Conservation (phyloP, 768 basidiomycete species). For the Pulveroboletus sp. region DNA sequence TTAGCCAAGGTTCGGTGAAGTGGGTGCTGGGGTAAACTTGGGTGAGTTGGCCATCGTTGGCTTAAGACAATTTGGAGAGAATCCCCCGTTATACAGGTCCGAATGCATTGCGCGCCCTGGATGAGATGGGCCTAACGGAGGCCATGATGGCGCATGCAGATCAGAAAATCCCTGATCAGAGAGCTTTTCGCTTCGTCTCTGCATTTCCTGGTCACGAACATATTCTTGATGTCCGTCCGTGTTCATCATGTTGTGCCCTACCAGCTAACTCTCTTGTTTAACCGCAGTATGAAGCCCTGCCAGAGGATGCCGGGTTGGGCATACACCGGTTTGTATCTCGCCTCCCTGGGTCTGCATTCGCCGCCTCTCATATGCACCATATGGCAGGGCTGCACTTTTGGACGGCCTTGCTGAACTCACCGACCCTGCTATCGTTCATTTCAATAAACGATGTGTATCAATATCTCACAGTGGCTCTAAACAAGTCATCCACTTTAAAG, state of each 20-base stretch:
- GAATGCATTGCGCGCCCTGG: slow-evolving; percentile 44
- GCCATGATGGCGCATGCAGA: slow-evolving; percentile 37
- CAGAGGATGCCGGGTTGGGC: slow-evolving; percentile 38
- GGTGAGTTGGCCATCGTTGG: slow-evolving; percentile 27
- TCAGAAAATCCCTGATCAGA: slow-evolving; percentile 26
- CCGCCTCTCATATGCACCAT: not conserved
- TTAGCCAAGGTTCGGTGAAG: slow-evolving; percentile 45
- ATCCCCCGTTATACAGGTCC: slow-evolving; percentile 33
- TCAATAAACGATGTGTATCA: slow-evolving; percentile 46
- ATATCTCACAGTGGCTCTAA: slow-evolving; percentile 27
- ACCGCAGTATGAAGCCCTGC: slow-evolving; percentile 30
- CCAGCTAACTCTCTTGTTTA: not conserved
- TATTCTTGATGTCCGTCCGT: slow-evolving; percentile 38
- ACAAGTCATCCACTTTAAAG: slow-evolving; percentile 41
- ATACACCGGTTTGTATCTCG: slow-evolving; percentile 39
- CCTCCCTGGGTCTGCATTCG: not conserved
- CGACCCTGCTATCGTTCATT: slow-evolving; percentile 40
- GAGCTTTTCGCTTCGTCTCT: slow-evolving; percentile 39
- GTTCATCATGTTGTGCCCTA: not conserved
- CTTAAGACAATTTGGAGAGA: not conserved
- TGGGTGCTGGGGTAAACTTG: slow-evolving; percentile 52
- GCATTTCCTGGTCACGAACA: slow-evolving; percentile 39
- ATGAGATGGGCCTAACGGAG: slow-evolving; percentile 41
- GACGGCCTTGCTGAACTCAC: slow-evolving; percentile 42
- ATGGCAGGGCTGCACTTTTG: slow-evolving; percentile 44